phyloP scores from a whole-genome alignment of 192 early-diverging fungal species.

The Backusella mclennaniae region DNA sequence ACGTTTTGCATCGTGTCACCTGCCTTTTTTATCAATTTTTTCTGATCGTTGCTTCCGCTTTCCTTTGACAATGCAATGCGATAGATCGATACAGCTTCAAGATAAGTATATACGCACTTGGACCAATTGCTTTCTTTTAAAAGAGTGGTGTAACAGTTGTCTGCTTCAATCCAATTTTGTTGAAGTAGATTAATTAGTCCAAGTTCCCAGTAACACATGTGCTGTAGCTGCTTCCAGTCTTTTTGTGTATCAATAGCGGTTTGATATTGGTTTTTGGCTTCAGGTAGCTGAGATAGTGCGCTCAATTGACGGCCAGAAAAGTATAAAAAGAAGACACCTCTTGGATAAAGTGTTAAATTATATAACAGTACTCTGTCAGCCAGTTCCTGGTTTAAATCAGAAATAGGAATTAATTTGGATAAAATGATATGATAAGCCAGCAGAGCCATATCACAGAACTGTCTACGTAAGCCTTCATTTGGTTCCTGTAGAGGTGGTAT shows the following conservation, averaged over 20 bases:
- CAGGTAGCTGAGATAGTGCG: slow-evolving; percentile 50
- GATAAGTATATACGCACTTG: slow-evolving; percentile 78
- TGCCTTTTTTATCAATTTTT: slow-evolving; percentile 19
- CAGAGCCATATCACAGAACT: slow-evolving; percentile 69
- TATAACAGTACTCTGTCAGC: slow-evolving; percentile 55
- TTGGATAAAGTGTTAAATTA: slow-evolving; percentile 57
- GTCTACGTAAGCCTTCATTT: slow-evolving; percentile 70
- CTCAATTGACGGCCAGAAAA: slow-evolving; percentile 65
- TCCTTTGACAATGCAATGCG: background rate
- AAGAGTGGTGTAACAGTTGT: slow-evolving; percentile 60
- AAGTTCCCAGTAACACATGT: slow-evolving; percentile 84
- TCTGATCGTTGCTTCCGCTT: slow-evolving; percentile 40
- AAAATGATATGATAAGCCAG: slow-evolving; percentile 77
- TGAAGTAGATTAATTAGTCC: slow-evolving; percentile 64
- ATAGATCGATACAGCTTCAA: slow-evolving; percentile 64
- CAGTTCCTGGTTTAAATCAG: slow-evolving; percentile 67
- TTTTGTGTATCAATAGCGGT: slow-evolving; percentile 52
- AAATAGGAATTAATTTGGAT: slow-evolving; percentile 64
- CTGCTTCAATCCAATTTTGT: slow-evolving; percentile 59
- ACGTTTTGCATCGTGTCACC: slow-evolving; percentile 66
- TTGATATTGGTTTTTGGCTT: slow-evolving; percentile 62
- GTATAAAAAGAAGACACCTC: slow-evolving; percentile 72
- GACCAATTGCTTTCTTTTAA: slow-evolving; percentile 84
- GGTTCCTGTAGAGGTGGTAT: slow-evolving; percentile 37
- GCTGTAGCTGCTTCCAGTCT: slow-evolving; percentile 80